Conservation (phyloP, 495 filamentous ascomycete genomes). For the Aspergillus mulundensis region DNA sequence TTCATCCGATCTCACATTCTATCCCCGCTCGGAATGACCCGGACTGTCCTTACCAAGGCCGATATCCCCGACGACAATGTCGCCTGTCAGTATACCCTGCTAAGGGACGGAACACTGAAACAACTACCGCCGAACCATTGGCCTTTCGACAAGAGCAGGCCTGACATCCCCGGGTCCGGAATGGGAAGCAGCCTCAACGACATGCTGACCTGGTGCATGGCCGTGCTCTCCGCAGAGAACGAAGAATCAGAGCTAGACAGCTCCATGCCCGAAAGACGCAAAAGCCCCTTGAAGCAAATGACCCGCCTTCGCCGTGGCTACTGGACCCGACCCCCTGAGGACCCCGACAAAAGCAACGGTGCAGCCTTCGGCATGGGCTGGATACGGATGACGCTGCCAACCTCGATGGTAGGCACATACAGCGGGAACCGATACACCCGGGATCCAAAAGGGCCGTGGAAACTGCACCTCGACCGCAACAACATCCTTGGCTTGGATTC, state of each 20-base stretch:
- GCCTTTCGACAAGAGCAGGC: neutral
- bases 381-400: too few species aligned
- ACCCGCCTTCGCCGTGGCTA: conserved; percentile 14
- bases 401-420: too few species aligned
- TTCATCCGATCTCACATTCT: too few species aligned
- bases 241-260: neutral
- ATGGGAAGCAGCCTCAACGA: conserved; percentile 19
- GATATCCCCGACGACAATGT: too few species aligned
- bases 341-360: conserved; percentile 11
- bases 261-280: neutral
- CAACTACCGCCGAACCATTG: too few species aligned
- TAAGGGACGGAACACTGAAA: too few species aligned
- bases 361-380: conserved; percentile 19
- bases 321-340: conserved; percentile 16
- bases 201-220: conserved; percentile 18
- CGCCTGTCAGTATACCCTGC: too few species aligned
- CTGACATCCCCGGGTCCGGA: neutral
- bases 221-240: conserved; percentile 13
- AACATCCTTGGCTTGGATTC: conserved; percentile 15
- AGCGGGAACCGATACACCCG: conserved; percentile 10
- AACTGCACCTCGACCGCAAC: neutral
- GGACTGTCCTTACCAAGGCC: too few species aligned
- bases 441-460: neutral
- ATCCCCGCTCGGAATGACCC: too few species aligned
- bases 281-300: conserved; percentile 19